Evolutionary conservation across 345 rosid genomes (phyloP).

Genomic region (Cardamine occulta): DNA sequence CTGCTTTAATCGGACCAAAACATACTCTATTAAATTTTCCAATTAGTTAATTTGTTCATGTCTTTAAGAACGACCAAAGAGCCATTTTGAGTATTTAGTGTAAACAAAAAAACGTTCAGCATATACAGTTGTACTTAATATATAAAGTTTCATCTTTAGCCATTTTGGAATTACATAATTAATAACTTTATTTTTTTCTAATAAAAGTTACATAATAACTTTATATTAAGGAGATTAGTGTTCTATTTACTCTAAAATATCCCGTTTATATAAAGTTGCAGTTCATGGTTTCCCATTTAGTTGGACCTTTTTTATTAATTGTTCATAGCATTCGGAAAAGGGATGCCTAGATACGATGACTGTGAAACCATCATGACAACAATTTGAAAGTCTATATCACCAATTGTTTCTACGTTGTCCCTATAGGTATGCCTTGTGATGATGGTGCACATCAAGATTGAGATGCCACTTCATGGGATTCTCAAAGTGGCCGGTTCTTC

Average conservation of each 20-base stretch:
- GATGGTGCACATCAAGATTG: conserved; percentile 3
- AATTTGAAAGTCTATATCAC: background rate
- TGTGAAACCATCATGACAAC: background rate
- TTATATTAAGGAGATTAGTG: background rate
- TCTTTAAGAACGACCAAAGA: conserved; percentile 37
- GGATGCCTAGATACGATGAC: background rate
- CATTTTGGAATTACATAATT: background rate
- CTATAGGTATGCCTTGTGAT: background rate
- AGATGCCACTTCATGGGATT: conserved; percentile 2
- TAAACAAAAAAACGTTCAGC: background rate
- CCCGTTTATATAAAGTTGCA: background rate
- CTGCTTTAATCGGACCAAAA: conserved; percentile 32
- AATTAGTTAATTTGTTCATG: background rate
- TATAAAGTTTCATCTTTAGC: background rate
- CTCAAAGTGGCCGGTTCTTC: background rate
- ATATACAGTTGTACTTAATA: background rate
- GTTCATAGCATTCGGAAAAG: background rate
- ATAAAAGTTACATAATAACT: background rate
- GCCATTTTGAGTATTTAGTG: conserved; percentile 20
- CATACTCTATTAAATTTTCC: background rate
- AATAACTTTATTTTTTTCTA: background rate
- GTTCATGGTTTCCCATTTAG: conserved; percentile 11
- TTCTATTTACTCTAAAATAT: background rate
- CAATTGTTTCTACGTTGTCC: background rate
- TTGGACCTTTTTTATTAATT: background rate